Percentiles rank a stretch among this genome's conserved stretches.
Conservation (phyloP, 2,329 filamentous ascomycete genomes). For the Fusarium sulawesiense region DNA sequence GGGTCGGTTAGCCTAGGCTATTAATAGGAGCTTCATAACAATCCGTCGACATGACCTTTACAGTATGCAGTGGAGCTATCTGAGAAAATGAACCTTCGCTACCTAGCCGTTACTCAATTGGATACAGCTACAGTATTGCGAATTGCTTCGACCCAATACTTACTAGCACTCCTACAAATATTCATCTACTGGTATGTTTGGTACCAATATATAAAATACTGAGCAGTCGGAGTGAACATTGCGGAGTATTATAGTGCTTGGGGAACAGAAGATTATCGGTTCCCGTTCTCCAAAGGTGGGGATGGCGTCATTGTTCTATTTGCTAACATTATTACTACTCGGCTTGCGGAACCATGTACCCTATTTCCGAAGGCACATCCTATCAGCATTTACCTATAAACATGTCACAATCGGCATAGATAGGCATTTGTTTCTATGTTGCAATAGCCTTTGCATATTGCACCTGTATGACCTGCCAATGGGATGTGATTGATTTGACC, state of each 20-base stretch:
- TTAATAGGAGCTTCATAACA: neutral
- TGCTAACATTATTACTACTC: neutral
- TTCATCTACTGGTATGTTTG: too few species aligned
- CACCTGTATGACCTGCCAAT: conserved; percentile 9
- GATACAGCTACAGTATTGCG: too few species aligned
- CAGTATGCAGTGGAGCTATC: too few species aligned
- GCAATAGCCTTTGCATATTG: conserved; percentile 29
- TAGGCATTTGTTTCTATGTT: conserved; percentile 8
- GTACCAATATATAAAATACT: too few species aligned
- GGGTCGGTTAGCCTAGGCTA: neutral
- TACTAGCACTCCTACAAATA: neutral
- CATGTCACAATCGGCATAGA: neutral
- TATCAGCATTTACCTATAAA: neutral
- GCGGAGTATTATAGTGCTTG: too few species aligned
- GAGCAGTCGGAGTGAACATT: neutral
- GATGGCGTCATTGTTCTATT: neutral
- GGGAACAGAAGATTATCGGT: too few species aligned
- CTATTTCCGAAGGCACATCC: neutral
- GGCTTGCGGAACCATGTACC: neutral
- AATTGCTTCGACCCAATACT: neutral
- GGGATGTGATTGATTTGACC: neutral
- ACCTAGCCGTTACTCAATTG: too few species aligned
- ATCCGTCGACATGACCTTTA: too few species aligned
- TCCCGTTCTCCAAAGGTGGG: neutral
- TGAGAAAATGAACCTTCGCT: too few species aligned